Percentiles rank a stretch among this genome's conserved stretches.
Evolutionary conservation across 2,329 filamentous ascomycete species (phyloP).

Genomic region (Pseudogymnoascus verrucosus): DNA sequence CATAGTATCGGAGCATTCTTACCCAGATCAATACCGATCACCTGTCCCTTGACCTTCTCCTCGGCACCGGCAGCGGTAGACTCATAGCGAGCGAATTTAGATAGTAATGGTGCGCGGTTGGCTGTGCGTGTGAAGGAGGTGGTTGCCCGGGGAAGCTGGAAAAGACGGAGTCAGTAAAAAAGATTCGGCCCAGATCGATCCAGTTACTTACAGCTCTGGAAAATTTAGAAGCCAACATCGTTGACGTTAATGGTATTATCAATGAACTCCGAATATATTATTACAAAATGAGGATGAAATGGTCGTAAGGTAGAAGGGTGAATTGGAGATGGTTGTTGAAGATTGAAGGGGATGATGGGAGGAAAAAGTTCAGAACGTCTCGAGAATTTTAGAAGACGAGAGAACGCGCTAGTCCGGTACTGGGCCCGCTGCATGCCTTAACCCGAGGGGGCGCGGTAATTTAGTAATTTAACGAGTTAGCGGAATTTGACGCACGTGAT

Average conservation of each 20-base stretch:
- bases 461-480: neutral
- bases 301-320: slow-evolving; percentile 16
- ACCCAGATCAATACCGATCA: slow-evolving; percentile 98
- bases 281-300: slow-evolving; percentile 8
- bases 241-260: slow-evolving; percentile 28
- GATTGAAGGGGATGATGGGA: slow-evolving; percentile 11
- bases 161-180: slow-evolving; percentile 9
- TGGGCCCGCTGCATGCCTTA: neutral
- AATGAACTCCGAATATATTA: slow-evolving; percentile 15
- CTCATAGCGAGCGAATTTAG: slow-evolving; percentile 71
- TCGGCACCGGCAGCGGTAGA: slow-evolving; percentile 48
- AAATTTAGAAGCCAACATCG: slow-evolving; percentile 65
- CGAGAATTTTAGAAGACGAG: slow-evolving; percentile 16
- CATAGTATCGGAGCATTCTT: slow-evolving; percentile 30
- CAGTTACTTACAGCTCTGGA: slow-evolving; percentile 61
- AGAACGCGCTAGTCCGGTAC: slow-evolving; percentile 9
- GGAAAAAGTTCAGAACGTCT: slow-evolving; percentile 13
- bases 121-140: slow-evolving; percentile 61
- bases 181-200: neutral
- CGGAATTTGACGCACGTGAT: neutral
- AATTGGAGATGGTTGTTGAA: slow-evolving; percentile 13
- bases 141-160: slow-evolving; percentile 69
- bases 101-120: slow-evolving; percentile 60
- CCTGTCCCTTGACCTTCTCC: slow-evolving; percentile 85
- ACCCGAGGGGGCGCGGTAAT: neutral